Evolutionary conservation across 2,329 filamentous ascomycete species (phyloP).

Genomic region (Nakataea oryzae): DNA sequence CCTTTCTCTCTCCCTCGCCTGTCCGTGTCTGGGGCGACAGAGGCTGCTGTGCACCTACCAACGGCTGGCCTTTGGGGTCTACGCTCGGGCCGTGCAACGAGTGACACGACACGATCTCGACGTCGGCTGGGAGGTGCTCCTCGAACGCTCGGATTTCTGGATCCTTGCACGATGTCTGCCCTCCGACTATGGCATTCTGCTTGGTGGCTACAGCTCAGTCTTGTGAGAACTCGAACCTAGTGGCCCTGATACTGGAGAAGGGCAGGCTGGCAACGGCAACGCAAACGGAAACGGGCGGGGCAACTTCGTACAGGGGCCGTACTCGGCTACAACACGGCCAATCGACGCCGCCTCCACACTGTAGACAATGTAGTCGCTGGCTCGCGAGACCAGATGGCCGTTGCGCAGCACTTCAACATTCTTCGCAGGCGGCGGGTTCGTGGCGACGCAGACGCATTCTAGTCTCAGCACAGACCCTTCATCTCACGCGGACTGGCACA

Average conservation of each 20-base stretch:
- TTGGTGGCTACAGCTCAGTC: conserved; percentile 62
- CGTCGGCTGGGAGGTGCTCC: conserved; percentile 72
- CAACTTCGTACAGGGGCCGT: conserved; percentile 72
- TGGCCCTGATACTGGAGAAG: not conserved
- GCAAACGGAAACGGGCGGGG: not conserved
- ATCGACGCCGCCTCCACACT: conserved; percentile 89
- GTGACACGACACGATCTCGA: conserved; percentile 91
- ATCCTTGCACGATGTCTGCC: conserved; percentile 96
- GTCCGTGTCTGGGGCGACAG: not conserved
- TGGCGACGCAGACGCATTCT: conserved; percentile 11
- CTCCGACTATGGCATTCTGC: conserved; percentile 87
- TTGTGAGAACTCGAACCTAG: conserved; percentile 9
- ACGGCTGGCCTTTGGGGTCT: conserved; percentile 77
- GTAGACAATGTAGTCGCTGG: conserved; percentile 98
- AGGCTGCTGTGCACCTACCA: conserved; percentile 44
- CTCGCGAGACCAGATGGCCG: conserved; percentile 89
- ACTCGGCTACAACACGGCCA: conserved; percentile 74
- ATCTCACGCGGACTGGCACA: not conserved
- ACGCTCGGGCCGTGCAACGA: conserved; percentile 91
- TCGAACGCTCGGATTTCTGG: conserved; percentile 94
- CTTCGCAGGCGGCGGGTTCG: conserved; percentile 39
- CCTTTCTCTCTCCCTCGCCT: no score
- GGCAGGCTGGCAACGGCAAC: conserved; percentile 7
- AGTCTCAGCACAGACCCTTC: not conserved
- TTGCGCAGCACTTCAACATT: conserved; percentile 83